These are phyloP conservation scores for Talaromyces verruculosus DNA, from an alignment of 2,329 filamentous ascomycete genomes.

Conservation along the genomic window DNA sequence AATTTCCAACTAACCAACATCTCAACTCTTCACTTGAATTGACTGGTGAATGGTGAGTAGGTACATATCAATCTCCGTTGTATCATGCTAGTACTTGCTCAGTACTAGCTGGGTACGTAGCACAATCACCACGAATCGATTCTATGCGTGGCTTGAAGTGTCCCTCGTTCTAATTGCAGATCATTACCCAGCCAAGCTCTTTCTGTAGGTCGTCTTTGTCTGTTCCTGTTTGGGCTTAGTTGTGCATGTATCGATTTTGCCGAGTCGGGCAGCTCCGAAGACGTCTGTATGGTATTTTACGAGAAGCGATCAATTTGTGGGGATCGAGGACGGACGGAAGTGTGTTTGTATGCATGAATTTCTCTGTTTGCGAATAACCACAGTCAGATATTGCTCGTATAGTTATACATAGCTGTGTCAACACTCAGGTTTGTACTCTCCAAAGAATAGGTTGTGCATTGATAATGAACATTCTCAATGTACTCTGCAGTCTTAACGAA, in stretches of 20 bases:
- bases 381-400: background rate
- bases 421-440: background rate
- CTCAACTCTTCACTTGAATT: background rate
- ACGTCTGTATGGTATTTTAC: background rate
- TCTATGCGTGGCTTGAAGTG: background rate
- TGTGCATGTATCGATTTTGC: background rate
- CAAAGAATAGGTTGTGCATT: background rate
- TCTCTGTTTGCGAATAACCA: background rate
- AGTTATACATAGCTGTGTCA: background rate
- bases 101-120: background rate
- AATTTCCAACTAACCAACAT: background rate
- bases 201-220: background rate
- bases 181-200: constrained; percentile 8
- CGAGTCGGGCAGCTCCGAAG: background rate
- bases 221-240: background rate
- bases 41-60: background rate
- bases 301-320: background rate
- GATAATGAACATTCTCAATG: background rate
- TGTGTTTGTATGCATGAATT: background rate
- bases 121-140: background rate
- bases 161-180: constrained; percentile 13
- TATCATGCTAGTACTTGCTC: background rate
- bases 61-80: background rate
- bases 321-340: background rate
- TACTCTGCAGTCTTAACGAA: background rate